These are phyloP conservation scores for Sambucus nigra DNA, from an alignment of 129 eudicot species.

Conservation along the genomic window DNA sequence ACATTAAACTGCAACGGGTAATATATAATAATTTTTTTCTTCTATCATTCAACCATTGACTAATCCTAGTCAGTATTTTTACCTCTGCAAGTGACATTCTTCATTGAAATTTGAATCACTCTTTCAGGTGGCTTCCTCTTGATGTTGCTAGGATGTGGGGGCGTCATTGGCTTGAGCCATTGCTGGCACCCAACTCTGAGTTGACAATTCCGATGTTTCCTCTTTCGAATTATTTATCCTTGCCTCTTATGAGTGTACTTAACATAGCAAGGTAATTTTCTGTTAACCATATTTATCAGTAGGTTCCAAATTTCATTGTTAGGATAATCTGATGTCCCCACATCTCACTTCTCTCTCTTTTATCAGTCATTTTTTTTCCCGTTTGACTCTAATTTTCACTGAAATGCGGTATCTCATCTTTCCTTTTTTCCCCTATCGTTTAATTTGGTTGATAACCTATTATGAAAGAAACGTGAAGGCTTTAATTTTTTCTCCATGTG, in stretches of 20 bases:
- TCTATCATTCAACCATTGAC: background rate
- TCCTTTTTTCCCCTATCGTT: too few species aligned
- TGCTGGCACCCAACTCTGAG: conserved; percentile 69
- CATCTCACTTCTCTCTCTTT: too few species aligned
- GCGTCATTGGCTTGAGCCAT: conserved; percentile 94
- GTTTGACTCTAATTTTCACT: too few species aligned
- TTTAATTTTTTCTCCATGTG: too few species aligned
- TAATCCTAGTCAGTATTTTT: conserved; percentile 2
- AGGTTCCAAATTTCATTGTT: too few species aligned
- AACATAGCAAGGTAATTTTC: conserved; percentile 77
- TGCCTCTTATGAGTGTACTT: conserved; percentile 86
- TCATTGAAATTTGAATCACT: background rate
- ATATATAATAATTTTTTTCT: conserved; percentile 1
- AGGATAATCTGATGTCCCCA: too few species aligned
- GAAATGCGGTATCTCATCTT: too few species aligned
- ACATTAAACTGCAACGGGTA: conserved; percentile 91
- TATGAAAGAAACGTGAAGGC: too few species aligned
- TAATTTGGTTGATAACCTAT: too few species aligned
- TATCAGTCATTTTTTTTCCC: too few species aligned
- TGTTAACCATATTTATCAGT: background rate
- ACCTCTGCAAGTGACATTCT: background rate
- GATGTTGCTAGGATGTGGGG: conserved; percentile 98
- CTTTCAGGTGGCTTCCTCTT: conserved; percentile 88
- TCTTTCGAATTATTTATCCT: conserved; percentile 66
- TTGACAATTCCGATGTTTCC: conserved; percentile 59